Percentiles rank a stretch among this genome's conserved stretches.
These are phyloP conservation scores for Aciculosporium take DNA, from an alignment of 2,329 filamentous ascomycete genomes.

Conservation along the genomic window DNA sequence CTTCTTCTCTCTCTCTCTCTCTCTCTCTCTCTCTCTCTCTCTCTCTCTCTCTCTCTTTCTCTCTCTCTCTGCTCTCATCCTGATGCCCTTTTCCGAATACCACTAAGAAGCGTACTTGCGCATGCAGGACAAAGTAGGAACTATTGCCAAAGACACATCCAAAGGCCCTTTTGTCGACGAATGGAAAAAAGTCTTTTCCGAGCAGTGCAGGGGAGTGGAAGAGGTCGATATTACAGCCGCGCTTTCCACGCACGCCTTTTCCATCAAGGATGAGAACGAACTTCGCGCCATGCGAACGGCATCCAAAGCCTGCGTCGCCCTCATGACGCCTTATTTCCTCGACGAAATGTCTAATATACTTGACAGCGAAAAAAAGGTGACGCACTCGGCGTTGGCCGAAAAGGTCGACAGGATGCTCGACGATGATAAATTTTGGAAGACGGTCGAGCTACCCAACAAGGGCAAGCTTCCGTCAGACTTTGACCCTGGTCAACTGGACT, in stretches of 20 bases:
- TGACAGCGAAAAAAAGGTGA: conserved; percentile 94
- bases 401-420: conserved; percentile 88
- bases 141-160: conserved; percentile 71
- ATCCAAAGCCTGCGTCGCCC: conserved; percentile 80
- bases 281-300: conserved; percentile 87
- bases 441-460: conserved; percentile 51
- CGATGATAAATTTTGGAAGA: conserved; percentile 86
- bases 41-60: too few relatives aligned
- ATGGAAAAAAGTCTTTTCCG: conserved; percentile 74
- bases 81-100: not conserved
- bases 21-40: not conserved
- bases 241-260: conserved; percentile 70
- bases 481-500: conserved; percentile 79
- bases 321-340: conserved; percentile 94
- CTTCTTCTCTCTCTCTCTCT: not conserved
- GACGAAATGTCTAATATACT: conserved; percentile 96
- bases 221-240: conserved; percentile 75
- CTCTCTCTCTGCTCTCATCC: not conserved
- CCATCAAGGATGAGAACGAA: conserved; percentile 90
- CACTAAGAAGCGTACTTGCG: conserved; percentile 1
- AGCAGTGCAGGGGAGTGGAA: conserved; percentile 71
- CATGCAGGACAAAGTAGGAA: conserved; percentile 70
- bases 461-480: conserved; percentile 75
- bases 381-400: conserved; percentile 71
- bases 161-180: conserved; percentile 86